Base-by-base conservation (phyloP, 768 basidiomycete species). In the Hortiboletus campestris region DNA sequence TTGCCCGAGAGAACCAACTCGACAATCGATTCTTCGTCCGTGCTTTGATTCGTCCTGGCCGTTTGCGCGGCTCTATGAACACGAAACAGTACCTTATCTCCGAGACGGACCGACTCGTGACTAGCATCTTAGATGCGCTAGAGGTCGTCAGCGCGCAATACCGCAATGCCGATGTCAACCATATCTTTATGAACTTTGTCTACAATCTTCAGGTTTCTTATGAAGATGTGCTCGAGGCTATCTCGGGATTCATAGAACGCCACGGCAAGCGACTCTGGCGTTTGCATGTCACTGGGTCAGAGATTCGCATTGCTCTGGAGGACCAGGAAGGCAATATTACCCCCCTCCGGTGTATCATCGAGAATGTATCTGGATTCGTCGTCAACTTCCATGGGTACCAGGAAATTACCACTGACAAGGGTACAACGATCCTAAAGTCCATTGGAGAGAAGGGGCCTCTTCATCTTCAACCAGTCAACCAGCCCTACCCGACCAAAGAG, bases 261-360 rank as follows among this genome's bases (percentile, higher is more conserved):
- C 97, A 99, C 67, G 97, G 97, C 57, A 98, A 98, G 76, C 84
- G 97, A 28, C 81, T 98, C 49, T 99, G 97, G 97, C 88, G 97
- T 57, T 83, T 99, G 59, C 94, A 97, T 65, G 97, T 98, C 58
- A 98, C 95, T 22, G 92, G 94, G 51, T 96, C 96, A 14, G 97
- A 99, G 75, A 98, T 99, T 66, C 84, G 97, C 49, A 92, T 98
- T 63, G 82, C 88, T 29, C 81, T 99, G 46, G 97, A 99, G 75
- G 97, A 98, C 71, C 85, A 78, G 53, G 93, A 98, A 60, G 96
- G 97, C 61, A 94, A 94, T 63, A 88, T 92, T 51, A 93, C 94
- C 2, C 94, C 97, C 10, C 94, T 98, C 67, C 93, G 97, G 25
- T 95, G 94, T 69, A 86, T 97, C 71, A 98, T 98, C 73, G 96